These are phyloP conservation scores for Chlorella sp. DNA, from an alignment of 139 green algal genomes.

Conservation along the genomic window DNA sequence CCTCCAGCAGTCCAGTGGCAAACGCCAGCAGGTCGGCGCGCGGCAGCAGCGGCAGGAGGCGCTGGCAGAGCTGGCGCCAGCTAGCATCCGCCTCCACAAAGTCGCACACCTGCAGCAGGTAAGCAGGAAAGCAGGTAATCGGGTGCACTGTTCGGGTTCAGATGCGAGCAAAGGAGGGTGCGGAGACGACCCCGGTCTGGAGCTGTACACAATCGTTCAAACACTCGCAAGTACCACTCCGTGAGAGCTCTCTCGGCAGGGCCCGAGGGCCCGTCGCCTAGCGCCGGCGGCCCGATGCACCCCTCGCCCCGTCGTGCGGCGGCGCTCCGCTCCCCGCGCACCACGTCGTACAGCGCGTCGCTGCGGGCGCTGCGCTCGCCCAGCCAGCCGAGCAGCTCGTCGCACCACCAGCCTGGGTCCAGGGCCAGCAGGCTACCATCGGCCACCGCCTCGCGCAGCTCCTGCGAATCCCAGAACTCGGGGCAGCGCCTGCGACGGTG, in stretches of 20 bases:
- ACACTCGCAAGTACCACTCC: too few relatives aligned
- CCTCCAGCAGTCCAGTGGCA: background rate
- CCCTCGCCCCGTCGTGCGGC: too few relatives aligned
- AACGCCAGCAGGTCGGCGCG: conserved; percentile 29
- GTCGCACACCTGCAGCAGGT: too few relatives aligned
- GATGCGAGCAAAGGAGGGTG: too few relatives aligned
- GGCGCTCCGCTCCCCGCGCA: too few relatives aligned
- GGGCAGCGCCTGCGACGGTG: conserved; percentile 12
- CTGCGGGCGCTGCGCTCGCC: background rate
- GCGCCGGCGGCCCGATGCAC: too few relatives aligned
- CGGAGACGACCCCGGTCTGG: too few relatives aligned
- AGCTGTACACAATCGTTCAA: too few relatives aligned
- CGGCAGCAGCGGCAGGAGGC: conserved; percentile 35
- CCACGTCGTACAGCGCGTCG: background rate
- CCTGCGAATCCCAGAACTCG: conserved; percentile 50
- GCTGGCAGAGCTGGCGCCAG: conserved; percentile 19
- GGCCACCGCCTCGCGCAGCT: conserved; percentile 30
- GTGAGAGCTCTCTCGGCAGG: too few relatives aligned
- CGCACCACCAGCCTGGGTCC: conserved; percentile 32
- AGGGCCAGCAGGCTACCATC: conserved; percentile 44
- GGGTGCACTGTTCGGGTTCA: too few relatives aligned
- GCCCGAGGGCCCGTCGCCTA: too few relatives aligned
- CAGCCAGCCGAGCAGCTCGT: conserved; percentile 21
- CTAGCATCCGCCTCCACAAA: background rate
- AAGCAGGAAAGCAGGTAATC: too few relatives aligned